Percentiles rank a stretch among this genome's conserved stretches.
These are phyloP conservation scores for Drechslerella coelobrocha DNA, from an alignment of 2,329 filamentous ascomycete genomes.

Conservation along the genomic window DNA sequence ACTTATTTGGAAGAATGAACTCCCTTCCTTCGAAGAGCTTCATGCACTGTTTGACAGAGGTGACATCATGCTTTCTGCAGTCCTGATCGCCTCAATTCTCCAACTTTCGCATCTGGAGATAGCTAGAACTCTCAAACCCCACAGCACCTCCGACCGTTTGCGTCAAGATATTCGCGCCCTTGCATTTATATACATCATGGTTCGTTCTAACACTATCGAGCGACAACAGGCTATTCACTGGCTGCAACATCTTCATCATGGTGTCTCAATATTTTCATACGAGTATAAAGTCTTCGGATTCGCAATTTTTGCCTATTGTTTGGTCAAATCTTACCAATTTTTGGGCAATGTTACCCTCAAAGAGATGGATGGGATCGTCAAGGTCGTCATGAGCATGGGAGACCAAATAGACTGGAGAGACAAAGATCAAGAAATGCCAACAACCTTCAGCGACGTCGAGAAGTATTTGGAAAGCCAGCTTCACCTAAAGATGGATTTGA, in stretches of 20 bases:
- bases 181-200: conserved; percentile 36
- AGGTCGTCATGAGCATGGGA: conserved; percentile 32
- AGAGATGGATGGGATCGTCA: conserved; percentile 34
- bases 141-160: conserved; percentile 33
- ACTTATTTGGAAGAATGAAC: conserved; percentile 42
- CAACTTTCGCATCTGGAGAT: conserved; percentile 28
- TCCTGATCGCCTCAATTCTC: conserved; percentile 27
- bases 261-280: conserved; percentile 22
- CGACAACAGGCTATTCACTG: conserved; percentile 30
- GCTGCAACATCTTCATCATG: conserved; percentile 21
- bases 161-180: conserved; percentile 33
- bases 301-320: conserved; percentile 34
- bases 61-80: conserved; percentile 29
- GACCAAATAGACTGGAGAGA: conserved; percentile 30
- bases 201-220: conserved; percentile 30
- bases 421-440: conserved; percentile 23
- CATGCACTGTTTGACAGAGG: conserved; percentile 41
- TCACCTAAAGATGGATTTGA: background rate
- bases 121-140: conserved; percentile 14
- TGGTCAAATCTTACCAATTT: conserved; percentile 25
- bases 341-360: conserved; percentile 17
- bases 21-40: conserved; percentile 37
- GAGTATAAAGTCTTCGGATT: conserved; percentile 35
- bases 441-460: conserved; percentile 28
- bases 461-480: conserved; percentile 14